Evolutionary conservation across 352 stramenopile genomes (phyloP).

Genomic region (Stephanocyclus meneghinianus): DNA sequence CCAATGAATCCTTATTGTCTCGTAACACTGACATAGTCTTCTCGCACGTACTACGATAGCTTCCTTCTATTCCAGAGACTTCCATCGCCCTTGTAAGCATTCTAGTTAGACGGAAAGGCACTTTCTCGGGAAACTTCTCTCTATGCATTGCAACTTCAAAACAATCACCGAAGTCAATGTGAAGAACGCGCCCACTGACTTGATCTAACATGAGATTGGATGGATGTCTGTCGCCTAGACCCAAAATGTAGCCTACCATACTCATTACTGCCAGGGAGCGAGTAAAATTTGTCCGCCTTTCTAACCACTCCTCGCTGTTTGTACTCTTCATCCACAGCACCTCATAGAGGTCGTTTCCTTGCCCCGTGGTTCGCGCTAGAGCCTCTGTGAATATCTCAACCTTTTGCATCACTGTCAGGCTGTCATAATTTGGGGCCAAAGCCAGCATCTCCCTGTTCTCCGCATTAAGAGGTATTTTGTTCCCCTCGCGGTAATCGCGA

Average conservation of each 20-base stretch:
- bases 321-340: constrained; percentile 98
- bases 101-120: constrained; percentile 98
- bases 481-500: constrained; percentile 80
- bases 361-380: constrained; percentile 87
- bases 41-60: constrained; percentile 96
- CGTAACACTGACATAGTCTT: constrained; percentile 95
- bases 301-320: constrained; percentile 97
- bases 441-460: constrained; percentile 96
- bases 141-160: constrained; percentile 99
- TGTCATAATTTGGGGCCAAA: constrained; percentile 95
- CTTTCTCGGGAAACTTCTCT: constrained; percentile 98
- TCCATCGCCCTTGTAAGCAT: constrained; percentile 96
- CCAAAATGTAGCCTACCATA: constrained; percentile 99
- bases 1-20: constrained; percentile 95
- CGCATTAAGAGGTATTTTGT: constrained; percentile 89
- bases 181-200: constrained; percentile 95
- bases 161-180: constrained; percentile 89
- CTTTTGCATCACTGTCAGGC: constrained; percentile 95
- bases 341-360: constrained; percentile 96
- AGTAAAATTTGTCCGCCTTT: constrained; percentile 96
- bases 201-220: constrained; percentile 99
- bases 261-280: constrained; percentile 97
- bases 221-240: constrained; percentile 98
- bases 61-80: constrained; percentile 98
- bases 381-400: constrained; percentile 96